A percentile compares a stretch with the other conserved stretches of the same genome.
Conservation (phyloP, 164 flowering plant species). For the Amborella trichopoda region DNA sequence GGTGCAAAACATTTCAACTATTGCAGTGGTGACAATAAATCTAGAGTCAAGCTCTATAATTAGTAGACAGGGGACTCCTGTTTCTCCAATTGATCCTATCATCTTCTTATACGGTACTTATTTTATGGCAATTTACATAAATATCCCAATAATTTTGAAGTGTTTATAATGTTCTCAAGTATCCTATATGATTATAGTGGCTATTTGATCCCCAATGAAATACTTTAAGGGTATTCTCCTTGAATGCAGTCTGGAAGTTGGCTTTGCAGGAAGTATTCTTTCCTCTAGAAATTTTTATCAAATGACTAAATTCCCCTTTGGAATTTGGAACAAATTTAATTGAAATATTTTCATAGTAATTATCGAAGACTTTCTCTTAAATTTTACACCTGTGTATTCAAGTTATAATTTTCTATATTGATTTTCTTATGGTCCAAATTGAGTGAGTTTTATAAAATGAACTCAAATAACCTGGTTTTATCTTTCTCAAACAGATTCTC, state of each 20-base stretch:
- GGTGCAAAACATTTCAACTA: conserved; percentile 33
- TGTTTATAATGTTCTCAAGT: background rate
- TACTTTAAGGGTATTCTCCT: too few relatives aligned
- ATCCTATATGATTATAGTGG: background rate
- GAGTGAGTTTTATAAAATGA: background rate
- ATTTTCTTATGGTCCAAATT: background rate
- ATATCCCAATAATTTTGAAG: background rate
- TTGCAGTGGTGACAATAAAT: conserved; percentile 48
- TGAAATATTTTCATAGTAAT: background rate
- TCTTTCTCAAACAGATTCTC: conserved; percentile 34
- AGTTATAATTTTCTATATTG: too few relatives aligned
- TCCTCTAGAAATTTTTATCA: background rate
- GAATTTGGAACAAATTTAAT: background rate
- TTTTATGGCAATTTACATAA: background rate
- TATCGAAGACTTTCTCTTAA: too few relatives aligned
- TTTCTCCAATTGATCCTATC: conserved; percentile 69
- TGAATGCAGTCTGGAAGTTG: background rate
- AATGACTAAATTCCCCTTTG: background rate
- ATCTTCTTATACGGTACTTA: conserved; percentile 78
- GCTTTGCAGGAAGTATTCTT: background rate
- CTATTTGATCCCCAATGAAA: background rate
- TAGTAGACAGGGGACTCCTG: conserved; percentile 63
- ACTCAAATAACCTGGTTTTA: background rate
- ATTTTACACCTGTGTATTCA: too few relatives aligned
- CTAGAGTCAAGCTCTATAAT: conserved; percentile 38